Conservation (phyloP, 225 moss, liverwort and hornwort species). For the Straminergon stramineum region DNA sequence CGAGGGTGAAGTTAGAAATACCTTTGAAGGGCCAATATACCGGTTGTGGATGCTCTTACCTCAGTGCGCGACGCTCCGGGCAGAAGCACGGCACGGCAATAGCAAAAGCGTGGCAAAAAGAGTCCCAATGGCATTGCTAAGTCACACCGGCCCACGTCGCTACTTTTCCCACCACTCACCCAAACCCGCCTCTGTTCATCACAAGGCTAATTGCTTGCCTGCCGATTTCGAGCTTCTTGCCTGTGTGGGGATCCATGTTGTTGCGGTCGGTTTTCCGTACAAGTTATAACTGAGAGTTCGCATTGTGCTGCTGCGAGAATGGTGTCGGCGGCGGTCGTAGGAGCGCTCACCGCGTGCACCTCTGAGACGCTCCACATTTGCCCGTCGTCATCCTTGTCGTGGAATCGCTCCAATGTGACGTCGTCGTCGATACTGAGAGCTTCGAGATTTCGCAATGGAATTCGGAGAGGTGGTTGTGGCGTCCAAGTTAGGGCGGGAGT, state of each 20-base stretch:
- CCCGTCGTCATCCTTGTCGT: neutral
- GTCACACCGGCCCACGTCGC: neutral
- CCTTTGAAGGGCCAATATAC: neutral
- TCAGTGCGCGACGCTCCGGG: neutral
- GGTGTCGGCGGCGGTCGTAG: neutral
- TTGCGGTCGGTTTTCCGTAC: too few species aligned
- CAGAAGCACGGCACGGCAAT: neutral
- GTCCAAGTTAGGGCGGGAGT: slow-evolving; percentile 24
- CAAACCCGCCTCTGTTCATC: too few species aligned
- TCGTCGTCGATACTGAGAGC: neutral
- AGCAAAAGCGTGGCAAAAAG: too few species aligned
- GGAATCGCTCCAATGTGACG: neutral
- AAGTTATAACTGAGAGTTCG: neutral
- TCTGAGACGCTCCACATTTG: neutral
- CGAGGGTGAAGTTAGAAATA: neutral
- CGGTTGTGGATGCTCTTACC: too few species aligned
- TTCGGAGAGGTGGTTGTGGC: neutral
- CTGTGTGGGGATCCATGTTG: neutral
- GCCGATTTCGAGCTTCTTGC: neutral
- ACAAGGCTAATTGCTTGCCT: neutral
- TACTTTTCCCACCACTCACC: neutral
- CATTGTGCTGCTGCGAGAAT: neutral
- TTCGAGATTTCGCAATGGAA: neutral
- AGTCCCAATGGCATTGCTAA: neutral
- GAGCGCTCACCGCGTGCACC: neutral